A percentile compares a stretch with the other conserved stretches of the same genome.
Conservation (phyloP, 352 stramenopile genomes). For the Phytophthora sojae region DNA sequence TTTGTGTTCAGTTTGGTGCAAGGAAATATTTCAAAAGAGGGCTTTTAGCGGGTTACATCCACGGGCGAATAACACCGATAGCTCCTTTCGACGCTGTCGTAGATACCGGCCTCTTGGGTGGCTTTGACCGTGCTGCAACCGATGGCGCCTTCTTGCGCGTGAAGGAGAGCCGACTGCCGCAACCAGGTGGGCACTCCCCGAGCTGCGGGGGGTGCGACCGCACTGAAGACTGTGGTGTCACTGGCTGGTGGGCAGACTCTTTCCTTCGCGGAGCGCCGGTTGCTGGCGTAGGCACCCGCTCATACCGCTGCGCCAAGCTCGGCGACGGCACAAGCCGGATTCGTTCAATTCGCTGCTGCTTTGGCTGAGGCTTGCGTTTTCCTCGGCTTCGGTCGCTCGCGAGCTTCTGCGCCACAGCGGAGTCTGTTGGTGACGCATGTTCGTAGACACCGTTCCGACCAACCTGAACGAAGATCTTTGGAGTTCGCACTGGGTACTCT, state of each 20-base stretch:
- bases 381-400: slow-evolving; percentile 35
- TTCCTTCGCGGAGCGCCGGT: slow-evolving; percentile 20
- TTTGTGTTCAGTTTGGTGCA: too few relatives aligned
- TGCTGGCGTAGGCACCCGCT: slow-evolving; percentile 45
- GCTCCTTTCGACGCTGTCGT: slow-evolving; percentile 28
- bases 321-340: slow-evolving; percentile 59
- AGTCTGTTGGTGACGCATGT: slow-evolving; percentile 33
- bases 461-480: slow-evolving; percentile 62
- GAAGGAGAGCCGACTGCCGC: slow-evolving; percentile 35
- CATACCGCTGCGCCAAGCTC: slow-evolving; percentile 53
- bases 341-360: slow-evolving; percentile 50
- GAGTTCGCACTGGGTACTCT: slow-evolving; percentile 40
- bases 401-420: slow-evolving; percentile 48
- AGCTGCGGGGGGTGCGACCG: slow-evolving; percentile 4
- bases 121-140: slow-evolving; percentile 15
- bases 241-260: slow-evolving; percentile 22
- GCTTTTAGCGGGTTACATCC: slow-evolving; percentile 33
- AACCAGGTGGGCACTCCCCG: slow-evolving; percentile 35
- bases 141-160: slow-evolving; percentile 27
- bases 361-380: slow-evolving; percentile 31
- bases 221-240: slow-evolving; percentile 8
- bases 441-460: slow-evolving; percentile 49
- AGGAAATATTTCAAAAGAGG: too few relatives aligned
- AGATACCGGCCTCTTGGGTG: slow-evolving; percentile 18
- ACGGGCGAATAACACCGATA: slow-evolving; percentile 36